These are phyloP conservation scores for Elsinoe necatrix DNA, from an alignment of 2,329 filamentous ascomycete genomes.

Conservation along the genomic window DNA sequence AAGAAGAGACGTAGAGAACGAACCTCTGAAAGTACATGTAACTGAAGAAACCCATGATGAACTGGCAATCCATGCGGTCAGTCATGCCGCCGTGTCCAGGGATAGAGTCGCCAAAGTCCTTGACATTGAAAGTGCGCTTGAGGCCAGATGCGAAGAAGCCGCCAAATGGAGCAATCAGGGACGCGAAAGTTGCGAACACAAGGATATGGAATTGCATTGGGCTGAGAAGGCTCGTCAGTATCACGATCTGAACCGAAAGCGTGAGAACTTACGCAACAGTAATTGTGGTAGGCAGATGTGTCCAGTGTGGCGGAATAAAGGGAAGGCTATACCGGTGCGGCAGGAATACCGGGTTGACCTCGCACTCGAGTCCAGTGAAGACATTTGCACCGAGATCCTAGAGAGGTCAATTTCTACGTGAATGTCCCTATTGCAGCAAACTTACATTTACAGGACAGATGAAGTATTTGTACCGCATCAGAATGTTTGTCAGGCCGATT, in stretches of 20 bases:
- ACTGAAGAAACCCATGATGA: constrained; percentile 98
- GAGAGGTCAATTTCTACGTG: background rate
- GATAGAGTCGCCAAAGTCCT: constrained; percentile 98
- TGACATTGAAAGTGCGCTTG: constrained; percentile 99
- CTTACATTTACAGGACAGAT: constrained; percentile 87
- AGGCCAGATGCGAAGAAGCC: constrained; percentile 97
- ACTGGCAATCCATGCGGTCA: constrained; percentile 98
- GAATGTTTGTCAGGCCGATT: constrained; percentile 68
- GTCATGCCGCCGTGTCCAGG: constrained; percentile 97
- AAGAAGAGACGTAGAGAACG: background rate
- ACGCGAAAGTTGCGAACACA: constrained; percentile 85
- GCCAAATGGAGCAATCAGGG: constrained; percentile 91
- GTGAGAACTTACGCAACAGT: constrained; percentile 47
- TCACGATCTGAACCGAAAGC: background rate
- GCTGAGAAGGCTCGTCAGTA: background rate
- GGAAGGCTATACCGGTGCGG: constrained; percentile 64
- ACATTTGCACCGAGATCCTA: constrained; percentile 84
- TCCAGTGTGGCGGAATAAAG: constrained; percentile 49
- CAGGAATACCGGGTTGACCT: constrained; percentile 84
- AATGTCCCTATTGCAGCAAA: constrained; percentile 21
- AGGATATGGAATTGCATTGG: constrained; percentile 94
- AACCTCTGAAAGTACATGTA: constrained; percentile 86
- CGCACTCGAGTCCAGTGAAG: constrained; percentile 82
- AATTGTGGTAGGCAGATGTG: constrained; percentile 63
- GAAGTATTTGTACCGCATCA: constrained; percentile 92